Percentiles rank a stretch among this genome's conserved stretches.
These are phyloP conservation scores for Tuber aestivum DNA, from an alignment of 495 filamentous ascomycete species.

Conservation along the genomic window DNA sequence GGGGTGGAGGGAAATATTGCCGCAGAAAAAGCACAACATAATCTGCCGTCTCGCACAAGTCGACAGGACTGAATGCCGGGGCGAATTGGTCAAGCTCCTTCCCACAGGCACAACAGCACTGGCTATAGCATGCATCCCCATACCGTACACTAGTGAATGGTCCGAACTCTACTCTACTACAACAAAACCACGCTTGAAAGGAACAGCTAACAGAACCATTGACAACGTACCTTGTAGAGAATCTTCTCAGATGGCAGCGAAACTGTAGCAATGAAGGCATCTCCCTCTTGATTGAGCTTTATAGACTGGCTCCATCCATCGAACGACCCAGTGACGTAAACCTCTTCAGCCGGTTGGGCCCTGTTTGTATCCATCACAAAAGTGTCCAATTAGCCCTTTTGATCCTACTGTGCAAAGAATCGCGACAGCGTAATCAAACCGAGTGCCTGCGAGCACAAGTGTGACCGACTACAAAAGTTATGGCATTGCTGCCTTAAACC, in stretches of 20 bases:
- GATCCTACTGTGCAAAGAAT: conserved; percentile 2
- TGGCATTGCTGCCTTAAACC: not conserved
- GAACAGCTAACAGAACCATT: not conserved
- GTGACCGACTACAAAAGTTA: not conserved
- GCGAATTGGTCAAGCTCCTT: not conserved
- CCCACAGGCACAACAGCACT: not conserved
- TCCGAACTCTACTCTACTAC: not conserved
- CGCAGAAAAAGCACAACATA: not conserved
- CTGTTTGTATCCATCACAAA: conserved; percentile 20
- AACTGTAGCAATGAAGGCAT: conserved; percentile 70
- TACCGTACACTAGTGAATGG: not conserved
- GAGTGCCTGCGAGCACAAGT: conserved; percentile 11
- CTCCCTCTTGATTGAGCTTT: conserved; percentile 65
- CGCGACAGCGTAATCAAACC: conserved; percentile 24
- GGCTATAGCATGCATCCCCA: not conserved
- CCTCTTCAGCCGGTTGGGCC: conserved; percentile 51
- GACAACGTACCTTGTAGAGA: conserved; percentile 56
- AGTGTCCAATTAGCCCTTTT: conserved; percentile 25
- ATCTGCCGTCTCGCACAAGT: not conserved
- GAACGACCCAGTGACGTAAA: conserved; percentile 93
- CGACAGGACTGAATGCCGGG: not conserved
- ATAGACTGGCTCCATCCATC: conserved; percentile 86
- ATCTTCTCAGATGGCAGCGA: conserved; percentile 66
- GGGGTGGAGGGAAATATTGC: not conserved
- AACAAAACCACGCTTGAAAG: conserved; percentile 5